Percentiles rank a stretch among this genome's conserved stretches.
These are phyloP conservation scores for Pseudocercospora fuligena DNA, from an alignment of 2,329 filamentous ascomycete genomes.

Conservation along the genomic window DNA sequence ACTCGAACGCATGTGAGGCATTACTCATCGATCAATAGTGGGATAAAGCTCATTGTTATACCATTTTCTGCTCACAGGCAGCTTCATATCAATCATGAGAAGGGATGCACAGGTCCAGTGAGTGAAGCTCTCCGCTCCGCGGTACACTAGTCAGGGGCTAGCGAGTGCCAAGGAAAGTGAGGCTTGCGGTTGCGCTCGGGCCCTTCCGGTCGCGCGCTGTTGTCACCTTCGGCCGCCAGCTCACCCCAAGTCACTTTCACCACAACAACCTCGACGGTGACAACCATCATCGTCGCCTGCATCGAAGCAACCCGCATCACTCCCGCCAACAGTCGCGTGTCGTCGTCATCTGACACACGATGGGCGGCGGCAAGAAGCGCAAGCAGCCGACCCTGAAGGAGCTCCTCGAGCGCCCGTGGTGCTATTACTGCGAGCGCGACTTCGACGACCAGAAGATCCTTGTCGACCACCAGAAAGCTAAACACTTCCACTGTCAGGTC, in stretches of 20 bases:
- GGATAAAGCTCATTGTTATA: not conserved
- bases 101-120: not conserved
- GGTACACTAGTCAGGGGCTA: not conserved
- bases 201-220: not conserved
- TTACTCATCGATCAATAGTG: not conserved
- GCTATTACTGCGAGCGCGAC: conserved; percentile 99
- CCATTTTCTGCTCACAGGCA: not conserved
- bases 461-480: conserved; percentile 97
- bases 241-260: conserved; percentile 2
- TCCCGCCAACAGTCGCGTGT: not conserved
- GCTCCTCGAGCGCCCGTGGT: conserved; percentile 86
- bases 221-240: not conserved
- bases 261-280: not conserved
- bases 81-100: not conserved
- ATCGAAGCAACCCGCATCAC: not conserved
- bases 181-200: not conserved
- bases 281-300: not conserved
- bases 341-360: not conserved
- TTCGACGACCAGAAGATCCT: conserved; percentile 97
- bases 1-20: not conserved
- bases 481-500: conserved; percentile 86
- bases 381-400: conserved; percentile 86
- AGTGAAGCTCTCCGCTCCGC: not conserved
- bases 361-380: conserved; percentile 61
- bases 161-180: conserved; percentile 2